phyloP scores from a whole-genome alignment of 768 basidiomycete genomes.

The Pleurotus eryngii region DNA sequence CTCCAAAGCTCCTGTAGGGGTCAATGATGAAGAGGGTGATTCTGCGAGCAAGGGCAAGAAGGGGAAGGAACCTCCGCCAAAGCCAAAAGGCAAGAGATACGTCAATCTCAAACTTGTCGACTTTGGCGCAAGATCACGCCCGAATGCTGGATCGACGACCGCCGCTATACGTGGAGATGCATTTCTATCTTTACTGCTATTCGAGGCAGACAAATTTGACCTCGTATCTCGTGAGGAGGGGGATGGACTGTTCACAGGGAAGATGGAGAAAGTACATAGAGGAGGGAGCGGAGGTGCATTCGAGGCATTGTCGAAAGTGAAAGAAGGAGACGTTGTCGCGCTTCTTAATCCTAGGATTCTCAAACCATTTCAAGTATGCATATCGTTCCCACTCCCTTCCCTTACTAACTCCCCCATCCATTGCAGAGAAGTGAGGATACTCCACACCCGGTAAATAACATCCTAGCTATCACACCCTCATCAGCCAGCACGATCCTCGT shows the following conservation, averaged over 20 bases:
- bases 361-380: constrained; percentile 77
- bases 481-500: constrained; percentile 77
- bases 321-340: constrained; percentile 87
- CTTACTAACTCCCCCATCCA: not conserved
- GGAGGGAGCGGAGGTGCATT: constrained; percentile 94
- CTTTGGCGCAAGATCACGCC: constrained; percentile 62
- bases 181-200: constrained; percentile 76
- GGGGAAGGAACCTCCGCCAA: constrained; percentile 26
- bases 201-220: constrained; percentile 80
- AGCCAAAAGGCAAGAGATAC: constrained; percentile 70
- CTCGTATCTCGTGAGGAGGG: constrained; percentile 44
- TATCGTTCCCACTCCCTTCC: not conserved
- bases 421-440: constrained; percentile 43
- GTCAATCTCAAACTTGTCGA: constrained; percentile 83
- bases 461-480: constrained; percentile 85
- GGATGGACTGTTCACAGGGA: constrained; percentile 27
- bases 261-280: constrained; percentile 62
- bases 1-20: constrained; percentile 61
- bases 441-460: constrained; percentile 77
- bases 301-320: constrained; percentile 80
- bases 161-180: constrained; percentile 77
- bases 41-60: constrained; percentile 28
- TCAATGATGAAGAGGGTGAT: constrained; percentile 43
- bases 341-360: constrained; percentile 85
- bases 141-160: constrained; percentile 43